Base-by-base conservation (phyloP, 2,329 filamentous ascomycete genomes). In the Tolypocladium cylindrosporum region DNA sequence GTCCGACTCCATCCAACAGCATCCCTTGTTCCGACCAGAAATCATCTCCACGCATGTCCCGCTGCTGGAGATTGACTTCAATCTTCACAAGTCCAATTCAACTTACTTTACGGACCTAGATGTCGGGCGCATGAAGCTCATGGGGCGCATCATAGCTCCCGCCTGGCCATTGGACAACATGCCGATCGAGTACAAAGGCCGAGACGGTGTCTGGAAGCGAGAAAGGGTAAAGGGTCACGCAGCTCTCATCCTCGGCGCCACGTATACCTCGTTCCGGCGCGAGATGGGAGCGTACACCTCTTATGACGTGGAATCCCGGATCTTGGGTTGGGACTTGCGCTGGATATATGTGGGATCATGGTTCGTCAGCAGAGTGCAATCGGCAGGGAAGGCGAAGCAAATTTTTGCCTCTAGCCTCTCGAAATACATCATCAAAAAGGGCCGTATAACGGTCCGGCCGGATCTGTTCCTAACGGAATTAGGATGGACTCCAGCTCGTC, bases 331-430 rank as follows among this genome's bases (percentile, higher is more conserved):
- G 58, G 58, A 59, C 45, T 45, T 55, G 3, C 58, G 58, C n/a
- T 59, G 58, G 58, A 55, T 57, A 21, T 59, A 54, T n/a, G 51
- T 59, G 6, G 55, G 58, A 21, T 59, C 58, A 24, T 59, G 58
- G 58, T 55, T 59, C 42, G 31, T 59, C 8, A 53, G 55, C 43
- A 53, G 36, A 41, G 21, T 4, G 3, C 10, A 3, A 45, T 45
- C 43, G 3, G 16, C 4, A 9, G 39, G 36, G 3, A 34, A 52
- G 19, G 13, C 36, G 7, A 52, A 21, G 24, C 45, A 57, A 31
- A 39, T 57, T 40, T 57, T 41, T 34, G 55, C 55, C 6, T 40
- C 55, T 11, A 52, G 55, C 45, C 39, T 55, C 14, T 55, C 53
- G 13, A 55, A 55, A 40, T 55, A 55, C 13, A 55, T 55, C 9